Percentiles rank a stretch among this genome's conserved stretches.
These are phyloP conservation scores for Endotrypanum monterogeii DNA, from an alignment of 208 protist species.

Conservation along the genomic window DNA sequence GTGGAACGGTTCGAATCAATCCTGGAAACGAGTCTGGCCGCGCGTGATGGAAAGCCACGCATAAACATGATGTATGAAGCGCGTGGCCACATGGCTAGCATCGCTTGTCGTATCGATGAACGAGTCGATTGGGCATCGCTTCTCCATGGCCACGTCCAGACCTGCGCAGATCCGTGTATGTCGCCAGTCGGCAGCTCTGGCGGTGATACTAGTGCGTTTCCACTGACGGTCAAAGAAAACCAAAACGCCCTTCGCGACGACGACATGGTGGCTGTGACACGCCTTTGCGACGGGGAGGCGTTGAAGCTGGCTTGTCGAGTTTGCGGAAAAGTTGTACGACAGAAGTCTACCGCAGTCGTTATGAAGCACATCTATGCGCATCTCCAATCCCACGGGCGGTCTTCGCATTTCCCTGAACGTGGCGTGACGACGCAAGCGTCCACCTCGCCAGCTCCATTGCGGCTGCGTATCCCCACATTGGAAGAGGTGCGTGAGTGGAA, in stretches of 20 bases:
- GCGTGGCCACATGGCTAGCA: slow-evolving; percentile 64
- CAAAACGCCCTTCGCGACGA: neutral
- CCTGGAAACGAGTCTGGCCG: slow-evolving; percentile 45
- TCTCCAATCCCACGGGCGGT: slow-evolving; percentile 1
- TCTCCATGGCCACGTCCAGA: slow-evolving; percentile 53
- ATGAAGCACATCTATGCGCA: slow-evolving; percentile 57
- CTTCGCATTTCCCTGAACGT: neutral
- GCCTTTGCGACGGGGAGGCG: slow-evolving; percentile 3
- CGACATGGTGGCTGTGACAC: neutral
- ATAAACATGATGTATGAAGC: slow-evolving; percentile 80
- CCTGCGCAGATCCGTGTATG: slow-evolving; percentile 22
- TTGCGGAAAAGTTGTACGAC: slow-evolving; percentile 51
- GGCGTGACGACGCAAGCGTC: neutral
- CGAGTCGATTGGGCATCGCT: slow-evolving; percentile 53
- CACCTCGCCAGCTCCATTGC: neutral
- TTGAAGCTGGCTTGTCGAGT: slow-evolving; percentile 55
- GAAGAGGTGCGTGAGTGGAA: slow-evolving; percentile 52
- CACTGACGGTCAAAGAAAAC: neutral
- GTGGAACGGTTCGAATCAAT: slow-evolving; percentile 63
- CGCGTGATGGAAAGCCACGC: slow-evolving; percentile 21
- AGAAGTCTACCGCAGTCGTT: slow-evolving; percentile 30
- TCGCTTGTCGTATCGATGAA: slow-evolving; percentile 63
- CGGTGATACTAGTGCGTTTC: neutral
- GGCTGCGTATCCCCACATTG: slow-evolving; percentile 18
- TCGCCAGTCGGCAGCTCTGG: neutral